These are phyloP conservation scores for Eucalyptus tenuipes DNA, from an alignment of 345 rosid genomes.

Conservation along the genomic window DNA sequence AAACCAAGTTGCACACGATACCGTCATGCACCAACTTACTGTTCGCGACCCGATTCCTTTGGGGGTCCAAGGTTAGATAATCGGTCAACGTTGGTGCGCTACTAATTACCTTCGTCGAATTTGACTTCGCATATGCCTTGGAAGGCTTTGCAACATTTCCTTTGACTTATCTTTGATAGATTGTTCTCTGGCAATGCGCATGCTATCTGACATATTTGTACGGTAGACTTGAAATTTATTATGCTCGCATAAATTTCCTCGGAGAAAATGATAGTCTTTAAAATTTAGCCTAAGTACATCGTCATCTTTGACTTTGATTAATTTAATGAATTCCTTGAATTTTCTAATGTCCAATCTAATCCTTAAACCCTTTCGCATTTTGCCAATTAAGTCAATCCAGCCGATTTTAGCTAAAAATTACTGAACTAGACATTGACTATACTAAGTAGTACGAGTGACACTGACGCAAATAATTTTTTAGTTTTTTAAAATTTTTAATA, in stretches of 20 bases:
- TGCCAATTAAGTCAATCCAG: no score
- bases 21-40: not conserved
- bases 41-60: not conserved
- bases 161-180: not conserved
- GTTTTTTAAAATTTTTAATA: no score
- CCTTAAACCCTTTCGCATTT: no score
- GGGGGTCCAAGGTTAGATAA: not conserved
- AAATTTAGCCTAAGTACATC: no score
- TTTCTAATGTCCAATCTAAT: no score
- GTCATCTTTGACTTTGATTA: no score
- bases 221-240: not conserved
- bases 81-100: not conserved
- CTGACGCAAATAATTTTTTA: rapidly evolving
- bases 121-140: not conserved
- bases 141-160: not conserved
- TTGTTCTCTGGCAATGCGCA: not conserved
- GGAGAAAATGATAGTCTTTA: not conserved
- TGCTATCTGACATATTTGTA: not conserved
- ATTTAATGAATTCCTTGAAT: no score
- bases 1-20: not conserved
- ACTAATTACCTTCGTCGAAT: not conserved
- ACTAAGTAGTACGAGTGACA: rapidly evolving
- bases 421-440: no score
- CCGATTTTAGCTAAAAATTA: no score
- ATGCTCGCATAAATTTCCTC: not conserved